A percentile compares a stretch with the other conserved stretches of the same genome.
phyloP scores from a whole-genome alignment of 78 protist species.

The Bodo saltans region DNA sequence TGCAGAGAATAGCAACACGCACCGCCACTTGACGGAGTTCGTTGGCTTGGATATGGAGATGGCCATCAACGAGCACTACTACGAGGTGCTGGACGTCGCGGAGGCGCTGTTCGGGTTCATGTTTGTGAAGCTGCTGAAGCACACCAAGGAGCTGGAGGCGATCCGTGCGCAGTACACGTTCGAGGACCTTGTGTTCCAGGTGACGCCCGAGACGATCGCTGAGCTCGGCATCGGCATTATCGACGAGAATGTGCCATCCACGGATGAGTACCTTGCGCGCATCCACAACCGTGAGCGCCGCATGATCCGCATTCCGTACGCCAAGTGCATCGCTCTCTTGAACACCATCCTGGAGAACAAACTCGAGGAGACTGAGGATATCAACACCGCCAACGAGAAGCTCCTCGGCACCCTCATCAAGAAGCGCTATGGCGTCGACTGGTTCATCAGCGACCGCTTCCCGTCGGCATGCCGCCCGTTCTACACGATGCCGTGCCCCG shows the following conservation, averaged over 20 bases:
- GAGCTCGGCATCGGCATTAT: not conserved
- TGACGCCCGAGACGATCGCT: conserved; percentile 4
- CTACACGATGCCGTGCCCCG: conserved; percentile 98
- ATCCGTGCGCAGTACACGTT: conserved; percentile 67
- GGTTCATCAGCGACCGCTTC: conserved; percentile 92
- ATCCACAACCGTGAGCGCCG: not conserved
- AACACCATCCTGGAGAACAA: conserved; percentile 29
- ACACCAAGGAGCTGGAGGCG: conserved; percentile 53
- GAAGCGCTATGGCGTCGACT: conserved; percentile 87
- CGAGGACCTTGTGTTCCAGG: conserved; percentile 56
- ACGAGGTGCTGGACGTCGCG: conserved; percentile 83
- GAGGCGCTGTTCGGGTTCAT: conserved; percentile 68
- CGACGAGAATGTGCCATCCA: not conserved
- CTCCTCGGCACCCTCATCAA: conserved; percentile 83
- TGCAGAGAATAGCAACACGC: conserved; percentile 95
- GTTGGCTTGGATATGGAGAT: conserved; percentile 97
- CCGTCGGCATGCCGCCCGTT: conserved; percentile 93
- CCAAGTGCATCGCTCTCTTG: conserved; percentile 69
- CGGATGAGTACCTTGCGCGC: not conserved
- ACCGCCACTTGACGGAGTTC: conserved; percentile 97
- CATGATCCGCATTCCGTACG: conserved; percentile 32
- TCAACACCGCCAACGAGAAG: conserved; percentile 75
- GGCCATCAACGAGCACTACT: conserved; percentile 86
- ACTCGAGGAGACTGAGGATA: conserved; percentile 62
- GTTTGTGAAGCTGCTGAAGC: conserved; percentile 67